A percentile compares a stretch with the other conserved stretches of the same genome.
Conservation (phyloP, 345 rosid species). For the Geranium rotundifolium region DNA sequence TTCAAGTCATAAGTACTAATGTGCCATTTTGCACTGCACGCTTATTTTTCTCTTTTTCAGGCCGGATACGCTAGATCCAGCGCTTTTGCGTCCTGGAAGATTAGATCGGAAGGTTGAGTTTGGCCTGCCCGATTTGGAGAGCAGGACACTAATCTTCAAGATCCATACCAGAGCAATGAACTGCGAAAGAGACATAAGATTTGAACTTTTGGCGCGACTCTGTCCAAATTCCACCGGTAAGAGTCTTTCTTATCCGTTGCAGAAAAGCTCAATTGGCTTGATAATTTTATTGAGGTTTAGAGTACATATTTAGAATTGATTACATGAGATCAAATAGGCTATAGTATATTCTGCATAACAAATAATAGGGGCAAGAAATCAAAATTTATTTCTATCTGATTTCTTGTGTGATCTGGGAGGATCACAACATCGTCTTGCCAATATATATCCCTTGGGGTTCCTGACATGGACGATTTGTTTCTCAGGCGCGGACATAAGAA, state of each 20-base stretch:
- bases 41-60: slow-evolving; percentile 20
- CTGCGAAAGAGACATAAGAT: slow-evolving; percentile 82
- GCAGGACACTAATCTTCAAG: slow-evolving; percentile 88
- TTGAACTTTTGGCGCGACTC: slow-evolving; percentile 86
- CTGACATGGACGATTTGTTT: too few species aligned
- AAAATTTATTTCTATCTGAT: too few species aligned
- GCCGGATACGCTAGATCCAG: slow-evolving; percentile 93
- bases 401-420: too few species aligned
- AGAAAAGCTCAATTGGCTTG: too few species aligned
- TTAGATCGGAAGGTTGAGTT: slow-evolving; percentile 93
- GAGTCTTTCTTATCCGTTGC: not conserved
- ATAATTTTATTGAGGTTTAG: too few species aligned
- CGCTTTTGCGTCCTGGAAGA: slow-evolving; percentile 83
- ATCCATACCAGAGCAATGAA: slow-evolving; percentile 91
- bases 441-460: too few species aligned
- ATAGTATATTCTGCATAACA: too few species aligned
- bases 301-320: too few species aligned
- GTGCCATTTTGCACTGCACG: not conserved
- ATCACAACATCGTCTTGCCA: too few species aligned
- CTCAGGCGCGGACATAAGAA: slow-evolving; percentile 85
- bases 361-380: too few species aligned
- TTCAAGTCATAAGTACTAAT: too few species aligned
- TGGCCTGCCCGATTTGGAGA: slow-evolving; percentile 87
- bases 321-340: too few species aligned
- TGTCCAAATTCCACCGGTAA: slow-evolving; percentile 90